Evolutionary conservation across 2,329 filamentous ascomycete genomes (phyloP), one percentile per base, ranked within the genome.

Genomic region (Alternaria sp.): DNA sequence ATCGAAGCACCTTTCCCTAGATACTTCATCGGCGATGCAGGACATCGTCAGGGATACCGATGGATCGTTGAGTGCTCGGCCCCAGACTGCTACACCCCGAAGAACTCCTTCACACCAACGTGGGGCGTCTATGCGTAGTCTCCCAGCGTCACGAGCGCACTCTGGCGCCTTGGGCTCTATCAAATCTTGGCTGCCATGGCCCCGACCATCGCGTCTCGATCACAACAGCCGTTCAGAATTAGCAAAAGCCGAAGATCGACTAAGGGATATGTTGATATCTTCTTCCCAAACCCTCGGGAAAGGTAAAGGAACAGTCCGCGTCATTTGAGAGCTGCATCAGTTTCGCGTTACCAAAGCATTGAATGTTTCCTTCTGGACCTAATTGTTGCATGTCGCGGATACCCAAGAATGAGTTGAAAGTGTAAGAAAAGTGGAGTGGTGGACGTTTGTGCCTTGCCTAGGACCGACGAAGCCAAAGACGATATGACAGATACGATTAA

Each of bases 151-250:
- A 24, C 68, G 66, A 42, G 34, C 65, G 47, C 73, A 71, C n/a
- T 69, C 73, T 42, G 67, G 65, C 18, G 73, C 75, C 3, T 47
- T 77, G 8, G 72, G 72, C 2, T 76, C 76, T 4, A 60, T 78
- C 26, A 59, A 72, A 18, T 73, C 75, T 12, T 78, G 76, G 76
- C 51, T 78, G n/a, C 74, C 74, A 7, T 78, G 76, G 75, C 66
- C 65, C n/a, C 74, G 75, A 11, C 62, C 63, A 16, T 36, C 65
- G 4, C 56, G 69, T 51, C 54, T 70, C 12, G 66, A 59, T 39
- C 28, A 62, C 0, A 59, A 41, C 32, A 61, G 62, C 9, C 64
- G 67, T 32, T 63, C 70, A 56, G 74, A 75, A 41, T 38, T 74
- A 24, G 72, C 73, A n/a, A 72, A 67, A 59, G 75, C 71, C 11